Conservation (phyloP, 495 filamentous ascomycete genomes). For the Aeminium ludgeri region DNA sequence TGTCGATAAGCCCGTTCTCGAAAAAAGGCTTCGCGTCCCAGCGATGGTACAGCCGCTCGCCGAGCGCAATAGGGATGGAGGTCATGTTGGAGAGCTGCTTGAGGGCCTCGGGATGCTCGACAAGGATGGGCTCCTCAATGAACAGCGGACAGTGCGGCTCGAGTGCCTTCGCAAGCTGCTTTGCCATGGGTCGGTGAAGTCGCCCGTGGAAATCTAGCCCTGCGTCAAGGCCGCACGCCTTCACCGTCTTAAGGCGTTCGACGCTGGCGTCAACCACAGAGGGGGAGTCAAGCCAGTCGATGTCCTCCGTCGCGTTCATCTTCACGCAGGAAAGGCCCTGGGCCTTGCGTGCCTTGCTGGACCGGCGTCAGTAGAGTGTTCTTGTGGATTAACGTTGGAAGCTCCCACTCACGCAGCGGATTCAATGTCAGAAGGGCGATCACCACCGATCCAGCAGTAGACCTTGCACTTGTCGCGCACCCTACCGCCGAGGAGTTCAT, state of each 20-base stretch:
- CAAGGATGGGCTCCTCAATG: slow-evolving; percentile 60
- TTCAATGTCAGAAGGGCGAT: slow-evolving; percentile 55
- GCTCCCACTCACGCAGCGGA: slow-evolving; percentile 11
- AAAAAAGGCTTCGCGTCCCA: slow-evolving; percentile 64
- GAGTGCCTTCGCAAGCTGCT: slow-evolving; percentile 52
- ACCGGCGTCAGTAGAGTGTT: no score
- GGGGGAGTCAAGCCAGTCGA: slow-evolving; percentile 64
- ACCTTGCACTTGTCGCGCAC: slow-evolving; percentile 57
- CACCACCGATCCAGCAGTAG: slow-evolving; percentile 60
- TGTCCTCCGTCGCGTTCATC: slow-evolving; percentile 67
- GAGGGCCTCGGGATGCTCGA: slow-evolving; percentile 52
- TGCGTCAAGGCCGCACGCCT: slow-evolving; percentile 49
- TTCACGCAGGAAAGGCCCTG: slow-evolving; percentile 60
- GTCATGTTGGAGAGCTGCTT: slow-evolving; percentile 46
- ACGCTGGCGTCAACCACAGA: slow-evolving; percentile 42
- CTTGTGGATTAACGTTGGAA: no score
- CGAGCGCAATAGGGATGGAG: slow-evolving; percentile 53
- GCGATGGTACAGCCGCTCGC: slow-evolving; percentile 51
- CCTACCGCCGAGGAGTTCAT: slow-evolving; percentile 60
- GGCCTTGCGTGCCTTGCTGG: slow-evolving; percentile 36
- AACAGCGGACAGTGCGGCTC: slow-evolving; percentile 56
- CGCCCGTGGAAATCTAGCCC: slow-evolving; percentile 66
- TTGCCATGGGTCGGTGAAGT: slow-evolving; percentile 64
- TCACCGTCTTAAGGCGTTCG: slow-evolving; percentile 51
- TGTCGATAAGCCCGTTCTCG: slow-evolving; percentile 49